Percentiles rank a stretch among this genome's conserved stretches.
These are phyloP conservation scores for Paramecium tetraurelia DNA, from an alignment of 73 alveolate species.

Conservation along the genomic window DNA sequence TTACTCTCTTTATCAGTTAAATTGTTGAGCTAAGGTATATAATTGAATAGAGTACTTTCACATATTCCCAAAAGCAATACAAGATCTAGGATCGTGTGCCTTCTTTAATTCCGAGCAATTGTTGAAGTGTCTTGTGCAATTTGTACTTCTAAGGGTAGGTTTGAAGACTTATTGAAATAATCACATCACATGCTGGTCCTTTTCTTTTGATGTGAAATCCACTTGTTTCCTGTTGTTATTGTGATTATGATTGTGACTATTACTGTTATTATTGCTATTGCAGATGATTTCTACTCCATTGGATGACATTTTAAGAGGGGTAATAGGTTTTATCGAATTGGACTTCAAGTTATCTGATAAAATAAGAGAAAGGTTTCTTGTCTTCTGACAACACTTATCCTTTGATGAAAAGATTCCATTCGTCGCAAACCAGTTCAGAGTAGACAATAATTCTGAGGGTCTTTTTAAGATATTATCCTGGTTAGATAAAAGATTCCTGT, in stretches of 20 bases:
- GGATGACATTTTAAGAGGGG: slow-evolving; percentile 35
- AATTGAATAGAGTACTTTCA: background rate
- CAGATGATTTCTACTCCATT: background rate
- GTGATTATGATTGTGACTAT: background rate
- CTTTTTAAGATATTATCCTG: background rate
- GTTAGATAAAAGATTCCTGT: background rate
- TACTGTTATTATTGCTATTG: background rate
- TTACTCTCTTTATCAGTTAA: slow-evolving; percentile 12
- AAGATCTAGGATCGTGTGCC: slow-evolving; percentile 36
- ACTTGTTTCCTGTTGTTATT: background rate
- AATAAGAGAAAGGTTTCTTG: background rate
- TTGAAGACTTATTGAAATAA: background rate
- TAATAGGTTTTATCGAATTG: slow-evolving; percentile 15
- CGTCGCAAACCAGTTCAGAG: slow-evolving; percentile 8
- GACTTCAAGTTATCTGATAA: slow-evolving; percentile 25
- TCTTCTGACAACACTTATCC: slow-evolving; percentile 23
- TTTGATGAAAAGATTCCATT: slow-evolving; percentile 19
- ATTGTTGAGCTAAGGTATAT: slow-evolving; percentile 1
- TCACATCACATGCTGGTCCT: slow-evolving; percentile 36
- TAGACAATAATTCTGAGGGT: slow-evolving; percentile 17
- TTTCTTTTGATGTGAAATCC: slow-evolving; percentile 3
- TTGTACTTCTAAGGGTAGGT: slow-evolving; percentile 21
- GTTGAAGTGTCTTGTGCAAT: background rate
- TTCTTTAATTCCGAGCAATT: slow-evolving; percentile 21
- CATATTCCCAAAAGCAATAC: slow-evolving; percentile 53